phyloP scores from a whole-genome alignment of 176 grass and related monocot species.

The Carex kokanica region DNA sequence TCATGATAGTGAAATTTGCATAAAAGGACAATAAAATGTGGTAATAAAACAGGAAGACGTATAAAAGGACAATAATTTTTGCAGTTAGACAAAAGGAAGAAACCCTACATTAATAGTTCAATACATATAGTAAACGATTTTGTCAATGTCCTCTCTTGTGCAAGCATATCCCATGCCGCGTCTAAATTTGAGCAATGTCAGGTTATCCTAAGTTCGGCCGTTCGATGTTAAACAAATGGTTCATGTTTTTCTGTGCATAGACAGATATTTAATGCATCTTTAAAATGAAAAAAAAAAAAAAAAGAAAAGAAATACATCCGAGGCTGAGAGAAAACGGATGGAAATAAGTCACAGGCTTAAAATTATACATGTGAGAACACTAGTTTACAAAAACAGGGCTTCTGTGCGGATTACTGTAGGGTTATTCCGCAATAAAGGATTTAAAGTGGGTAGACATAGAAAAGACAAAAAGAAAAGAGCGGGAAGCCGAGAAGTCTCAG shows the following conservation, averaged over 20 bases:
- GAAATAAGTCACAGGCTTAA: too few relatives aligned
- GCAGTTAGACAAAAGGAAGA: not conserved
- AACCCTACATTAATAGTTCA: not conserved
- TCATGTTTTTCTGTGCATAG: not conserved
- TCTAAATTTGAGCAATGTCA: not conserved
- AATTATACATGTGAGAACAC: too few relatives aligned
- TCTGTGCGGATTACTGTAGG: not conserved
- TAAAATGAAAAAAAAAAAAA: not conserved
- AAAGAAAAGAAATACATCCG: not conserved
- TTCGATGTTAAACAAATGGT: not conserved
- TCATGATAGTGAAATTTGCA: not conserved
- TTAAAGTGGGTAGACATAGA: not conserved
- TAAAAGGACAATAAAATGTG: not conserved
- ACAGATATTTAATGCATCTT: not conserved
- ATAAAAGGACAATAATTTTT: not conserved
- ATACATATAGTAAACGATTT: not conserved
- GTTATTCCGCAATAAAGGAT: not conserved
- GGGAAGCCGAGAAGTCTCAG: constrained; percentile 4
- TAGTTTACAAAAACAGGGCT: not conserved
- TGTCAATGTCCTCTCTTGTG: not conserved
- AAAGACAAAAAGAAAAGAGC: not conserved
- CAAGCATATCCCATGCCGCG: not conserved
- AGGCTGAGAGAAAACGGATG: too few relatives aligned
- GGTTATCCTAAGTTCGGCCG: not conserved
- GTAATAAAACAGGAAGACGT: not conserved